A percentile compares a stretch with the other conserved stretches of the same genome.
These are phyloP conservation scores for Boletus subcaerulescens DNA, from an alignment of 768 basidiomycete species.

Conservation along the genomic window DNA sequence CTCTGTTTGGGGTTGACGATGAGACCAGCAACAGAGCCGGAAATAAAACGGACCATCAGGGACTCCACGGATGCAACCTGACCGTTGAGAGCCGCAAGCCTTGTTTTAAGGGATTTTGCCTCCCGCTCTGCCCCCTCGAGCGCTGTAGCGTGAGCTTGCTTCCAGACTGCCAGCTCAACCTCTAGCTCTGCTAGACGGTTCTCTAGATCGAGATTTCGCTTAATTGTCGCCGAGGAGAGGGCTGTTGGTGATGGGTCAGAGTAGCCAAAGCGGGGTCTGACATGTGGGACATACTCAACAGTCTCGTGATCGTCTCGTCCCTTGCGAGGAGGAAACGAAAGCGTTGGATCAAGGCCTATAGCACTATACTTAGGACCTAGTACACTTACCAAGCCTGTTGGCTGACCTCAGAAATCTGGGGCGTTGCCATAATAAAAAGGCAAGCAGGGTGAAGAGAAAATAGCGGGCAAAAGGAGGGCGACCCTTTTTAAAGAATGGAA, in stretches of 20 bases:
- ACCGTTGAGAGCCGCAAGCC: slow-evolving; percentile 59
- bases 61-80: slow-evolving; percentile 60
- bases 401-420: slow-evolving; percentile 56
- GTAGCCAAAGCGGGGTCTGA: not conserved
- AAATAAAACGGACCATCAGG: slow-evolving; percentile 36
- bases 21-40: not conserved
- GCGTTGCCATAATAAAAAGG: slow-evolving; percentile 50
- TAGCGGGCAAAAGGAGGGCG: slow-evolving; percentile 19
- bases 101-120: slow-evolving; percentile 63
- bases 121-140: slow-evolving; percentile 64
- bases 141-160: slow-evolving; percentile 62
- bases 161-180: slow-evolving; percentile 66
- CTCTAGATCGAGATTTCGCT: slow-evolving; percentile 63
- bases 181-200: slow-evolving; percentile 64
- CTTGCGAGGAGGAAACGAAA: slow-evolving; percentile 35
- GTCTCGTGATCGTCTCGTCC: slow-evolving; percentile 63
- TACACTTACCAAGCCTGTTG: slow-evolving; percentile 62
- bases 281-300: slow-evolving; percentile 47
- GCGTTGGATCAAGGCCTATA: slow-evolving; percentile 17
- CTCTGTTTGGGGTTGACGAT: slow-evolving; percentile 36
- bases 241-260: slow-evolving; percentile 37
- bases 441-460: slow-evolving; percentile 33
- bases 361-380: slow-evolving; percentile 5
- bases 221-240: slow-evolving; percentile 61
- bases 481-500: slow-evolving; percentile 38